Conservation (phyloP, 495 filamentous ascomycete species). For the Melanomma pulvis-pyrius region DNA sequence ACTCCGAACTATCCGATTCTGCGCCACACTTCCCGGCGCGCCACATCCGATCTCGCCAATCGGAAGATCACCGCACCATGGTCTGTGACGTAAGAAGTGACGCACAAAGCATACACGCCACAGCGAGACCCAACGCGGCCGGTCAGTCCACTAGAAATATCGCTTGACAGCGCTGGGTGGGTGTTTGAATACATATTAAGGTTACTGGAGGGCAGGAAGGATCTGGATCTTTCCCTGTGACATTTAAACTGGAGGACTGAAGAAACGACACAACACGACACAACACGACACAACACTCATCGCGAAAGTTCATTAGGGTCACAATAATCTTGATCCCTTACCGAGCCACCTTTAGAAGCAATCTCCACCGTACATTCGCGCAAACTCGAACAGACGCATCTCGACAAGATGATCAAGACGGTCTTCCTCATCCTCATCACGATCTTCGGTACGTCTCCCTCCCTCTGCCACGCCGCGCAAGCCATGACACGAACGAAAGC, state of each 20-base stretch:
- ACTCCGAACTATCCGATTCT: background rate
- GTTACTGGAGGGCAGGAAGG: too few relatives aligned
- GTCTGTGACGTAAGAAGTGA: background rate
- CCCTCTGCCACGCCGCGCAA: slow-evolving; percentile 23
- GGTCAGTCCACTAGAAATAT: too few relatives aligned
- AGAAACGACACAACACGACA: too few relatives aligned
- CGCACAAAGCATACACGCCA: background rate
- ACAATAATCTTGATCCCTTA: too few relatives aligned
- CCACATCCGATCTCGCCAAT: background rate
- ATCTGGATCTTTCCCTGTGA: too few relatives aligned
- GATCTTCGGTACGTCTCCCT: slow-evolving; percentile 56
- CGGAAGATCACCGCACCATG: background rate
- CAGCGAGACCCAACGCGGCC: background rate
- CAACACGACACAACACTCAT: too few relatives aligned
- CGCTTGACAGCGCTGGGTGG: too few relatives aligned
- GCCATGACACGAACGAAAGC: background rate
- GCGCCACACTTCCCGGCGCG: background rate
- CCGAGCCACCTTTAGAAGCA: too few relatives aligned
- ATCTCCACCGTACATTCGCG: too few relatives aligned
- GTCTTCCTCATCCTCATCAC: slow-evolving; percentile 60
- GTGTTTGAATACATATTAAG: too few relatives aligned
- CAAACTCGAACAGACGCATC: background rate
- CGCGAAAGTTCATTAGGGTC: too few relatives aligned
- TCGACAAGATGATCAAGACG: slow-evolving; percentile 42
- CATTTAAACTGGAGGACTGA: too few relatives aligned